Evolutionary conservation across 148 eudicot species (phyloP), one percentile per base, ranked within the genome.

Genomic region (Rhododendron ovatum): DNA sequence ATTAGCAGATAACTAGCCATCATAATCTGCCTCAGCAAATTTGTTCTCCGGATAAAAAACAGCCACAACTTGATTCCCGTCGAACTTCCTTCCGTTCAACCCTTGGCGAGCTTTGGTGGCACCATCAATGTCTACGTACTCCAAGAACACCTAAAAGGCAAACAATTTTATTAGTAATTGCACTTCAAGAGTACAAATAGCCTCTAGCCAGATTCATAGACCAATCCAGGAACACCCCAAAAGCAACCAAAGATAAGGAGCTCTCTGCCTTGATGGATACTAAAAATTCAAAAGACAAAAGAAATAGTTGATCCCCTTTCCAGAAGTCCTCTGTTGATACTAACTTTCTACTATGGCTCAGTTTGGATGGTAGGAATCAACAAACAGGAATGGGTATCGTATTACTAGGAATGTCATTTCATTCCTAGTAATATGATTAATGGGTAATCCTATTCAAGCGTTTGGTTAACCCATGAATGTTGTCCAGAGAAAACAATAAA

Each of bases 51-150:
- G 91, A 50, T 92, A 96, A 86, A 86, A 96, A 28, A 88, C 90
- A 8, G 96, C 98, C 76, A 93, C 91, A 5, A 96, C 98, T 90
- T 91, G 91, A 83, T 94, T 96, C 39, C 96, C 98, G 30, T 87
- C 98, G 51, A 96, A 96, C 88, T 92, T 96, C 75, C 98, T 94
- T 73, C 98, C 98, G 43, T 96, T 89, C 90, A 96, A 91, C 45
- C 94, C 98, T 33, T 87, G 85, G 73, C 93, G 89, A 51, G 98
- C 98, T 86, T 88, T 94, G 4, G 92, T 74, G 24, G 99, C 89
- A 85, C 98, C 89, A 41, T 93, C 96, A 45, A 88, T 76, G 83
- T 95, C 98, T 0, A 79, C 90, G 82, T 93, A 97, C 88, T 95
- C 99, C 95, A 97, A 57, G 88, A 95, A 97, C 85, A 97, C 99